Base-by-base conservation (phyloP, 1,139 yeast species). In the Yarrowia galli region DNA sequence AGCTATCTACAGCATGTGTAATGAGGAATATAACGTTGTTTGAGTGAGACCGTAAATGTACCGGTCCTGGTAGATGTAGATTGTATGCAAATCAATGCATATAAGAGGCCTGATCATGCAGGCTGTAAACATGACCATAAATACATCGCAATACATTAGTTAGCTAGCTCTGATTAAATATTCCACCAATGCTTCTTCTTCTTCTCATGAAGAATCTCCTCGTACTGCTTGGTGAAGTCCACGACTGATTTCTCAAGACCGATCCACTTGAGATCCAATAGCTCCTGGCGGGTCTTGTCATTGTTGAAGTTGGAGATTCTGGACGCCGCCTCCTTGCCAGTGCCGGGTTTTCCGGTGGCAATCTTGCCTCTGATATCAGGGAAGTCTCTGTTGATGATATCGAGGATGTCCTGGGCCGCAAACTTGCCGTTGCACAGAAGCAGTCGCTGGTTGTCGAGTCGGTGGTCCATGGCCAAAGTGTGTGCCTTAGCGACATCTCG, bases 401-500 rank as follows among this genome's bases (percentile, higher is more conserved):
- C 80, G 16, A 81, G 71, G 32, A 82, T 68, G 22, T 69, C 70
- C 70, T 81, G 81, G 67, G 72, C 68, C 28, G 74, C 69, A 73
- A 76, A 82, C 60, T 74, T 72, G 1, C 79, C 82, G 10, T 76
- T 74, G 32, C 78, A 74, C 71, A 82, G 74, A 66, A 83, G 79
- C 68, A 81, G 77, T 60, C 88, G 79, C 73, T 81, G 78, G 43
- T 79, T 79, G 20, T 77, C 76, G 18, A 80, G 74, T 5, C 73
- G 43, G 36, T 73, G 73, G 65, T 79, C 81, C n/a, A 84, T 75
- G 0, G 84, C 84, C 54, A 74, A 71, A 18, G 84, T 74, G 73
- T 85, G 89, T 13, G 86, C 86, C 68, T 72, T 74, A 5, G 88
- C 87, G 8, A 83, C 83, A 72, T 85, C 87, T 68, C 88, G 78